Evolutionary conservation across 2,329 filamentous ascomycete species (phyloP).

Genomic region (Teratosphaeria viscida): DNA sequence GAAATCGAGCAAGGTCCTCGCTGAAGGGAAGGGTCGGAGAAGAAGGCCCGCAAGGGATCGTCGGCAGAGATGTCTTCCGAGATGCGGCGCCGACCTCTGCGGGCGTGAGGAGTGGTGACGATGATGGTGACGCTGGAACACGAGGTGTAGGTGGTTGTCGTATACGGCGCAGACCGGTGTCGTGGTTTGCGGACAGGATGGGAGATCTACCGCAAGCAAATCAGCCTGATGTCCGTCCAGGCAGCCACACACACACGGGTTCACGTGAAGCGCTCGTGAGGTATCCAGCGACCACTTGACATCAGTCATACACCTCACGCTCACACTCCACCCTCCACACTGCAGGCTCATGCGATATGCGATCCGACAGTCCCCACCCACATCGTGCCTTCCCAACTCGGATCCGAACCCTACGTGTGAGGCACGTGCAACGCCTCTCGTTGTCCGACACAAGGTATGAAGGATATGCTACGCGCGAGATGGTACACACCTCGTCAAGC

Average conservation of each 20-base stretch:
- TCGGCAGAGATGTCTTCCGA: slow-evolving; percentile 37
- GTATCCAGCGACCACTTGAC: not conserved
- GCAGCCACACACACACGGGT: not conserved
- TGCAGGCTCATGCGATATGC: not conserved
- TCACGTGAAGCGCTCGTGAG: not conserved
- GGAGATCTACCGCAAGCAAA: slow-evolving; percentile 51
- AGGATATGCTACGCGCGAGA: not conserved
- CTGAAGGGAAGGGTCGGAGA: slow-evolving; percentile 62
- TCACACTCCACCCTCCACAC: not conserved
- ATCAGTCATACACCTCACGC: not conserved
- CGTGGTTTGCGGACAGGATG: slow-evolving; percentile 52
- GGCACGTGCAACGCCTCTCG: not conserved
- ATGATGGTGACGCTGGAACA: slow-evolving; percentile 51
- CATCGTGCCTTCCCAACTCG: not conserved
- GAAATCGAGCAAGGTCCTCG: slow-evolving; percentile 87
- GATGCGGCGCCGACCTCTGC: slow-evolving; percentile 45
- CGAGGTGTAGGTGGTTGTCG: slow-evolving; percentile 57
- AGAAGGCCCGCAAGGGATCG: slow-evolving; percentile 35
- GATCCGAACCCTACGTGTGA: not conserved
- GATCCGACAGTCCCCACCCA: not conserved
- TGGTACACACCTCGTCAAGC: slow-evolving; percentile 58
- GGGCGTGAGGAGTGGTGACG: slow-evolving; percentile 56
- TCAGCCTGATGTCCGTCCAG: not conserved
- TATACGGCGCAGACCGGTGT: slow-evolving; percentile 73
- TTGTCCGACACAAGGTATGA: not conserved